A percentile compares a stretch with the other conserved stretches of the same genome.
Conservation (phyloP, 768 basidiomycete species). For the Russula olivacea region DNA sequence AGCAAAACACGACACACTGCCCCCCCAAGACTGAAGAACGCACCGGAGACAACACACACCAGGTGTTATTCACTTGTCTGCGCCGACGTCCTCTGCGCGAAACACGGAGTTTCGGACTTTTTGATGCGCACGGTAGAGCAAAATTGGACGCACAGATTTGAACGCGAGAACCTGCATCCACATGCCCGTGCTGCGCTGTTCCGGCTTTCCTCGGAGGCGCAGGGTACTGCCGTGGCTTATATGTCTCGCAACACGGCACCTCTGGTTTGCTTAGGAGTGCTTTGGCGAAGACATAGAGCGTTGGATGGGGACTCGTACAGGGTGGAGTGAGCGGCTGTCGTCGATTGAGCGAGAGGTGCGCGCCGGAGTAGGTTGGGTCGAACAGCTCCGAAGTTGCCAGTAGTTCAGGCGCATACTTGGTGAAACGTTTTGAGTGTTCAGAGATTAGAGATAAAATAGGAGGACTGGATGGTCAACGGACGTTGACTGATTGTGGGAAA, state of each 20-base stretch:
- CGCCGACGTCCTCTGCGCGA: conserved; percentile 7
- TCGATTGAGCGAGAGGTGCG: not conserved
- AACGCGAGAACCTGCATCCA: conserved; percentile 1
- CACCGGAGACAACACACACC: conserved; percentile 1
- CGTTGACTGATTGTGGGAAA: not conserved
- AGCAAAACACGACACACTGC: no score
- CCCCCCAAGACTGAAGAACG: no score
- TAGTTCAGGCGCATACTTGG: not conserved
- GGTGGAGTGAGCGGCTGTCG: not conserved
- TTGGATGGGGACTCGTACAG: not conserved
- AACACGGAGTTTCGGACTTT: not conserved
- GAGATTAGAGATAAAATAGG: not conserved
- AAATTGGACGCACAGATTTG: not conserved
- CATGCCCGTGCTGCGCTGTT: conserved; percentile 2
- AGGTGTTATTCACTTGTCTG: conserved; percentile 16
- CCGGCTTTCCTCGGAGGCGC: not conserved
- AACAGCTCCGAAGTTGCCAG: no score
- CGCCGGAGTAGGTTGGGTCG: conserved; percentile 10
- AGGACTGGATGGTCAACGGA: not conserved
- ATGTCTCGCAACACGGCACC: not conserved
- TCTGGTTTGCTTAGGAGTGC: conserved; percentile 7
- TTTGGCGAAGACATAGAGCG: conserved; percentile 14
- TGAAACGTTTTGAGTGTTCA: not conserved
- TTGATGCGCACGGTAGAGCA: not conserved
- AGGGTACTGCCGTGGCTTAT: conserved; percentile 9